These are phyloP conservation scores for Colletotrichum eremochloae DNA, from an alignment of 2,329 filamentous ascomycete genomes.

Conservation along the genomic window DNA sequence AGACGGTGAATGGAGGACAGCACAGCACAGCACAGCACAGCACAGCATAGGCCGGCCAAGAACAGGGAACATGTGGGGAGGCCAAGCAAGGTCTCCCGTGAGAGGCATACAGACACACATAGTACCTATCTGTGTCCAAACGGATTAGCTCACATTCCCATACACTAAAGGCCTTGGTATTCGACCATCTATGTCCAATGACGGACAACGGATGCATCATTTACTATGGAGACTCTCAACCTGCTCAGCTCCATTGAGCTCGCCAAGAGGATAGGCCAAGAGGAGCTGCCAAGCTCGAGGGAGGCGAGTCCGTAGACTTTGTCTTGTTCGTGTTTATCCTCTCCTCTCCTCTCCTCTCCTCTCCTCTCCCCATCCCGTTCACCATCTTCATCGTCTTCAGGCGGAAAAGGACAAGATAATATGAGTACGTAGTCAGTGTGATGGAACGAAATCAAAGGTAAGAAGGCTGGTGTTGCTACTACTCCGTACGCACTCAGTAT, in stretches of 20 bases:
- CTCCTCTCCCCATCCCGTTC: too few relatives aligned
- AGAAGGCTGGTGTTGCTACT: too few relatives aligned
- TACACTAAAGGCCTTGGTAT: neutral
- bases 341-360: too few relatives aligned
- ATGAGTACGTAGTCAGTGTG: too few relatives aligned
- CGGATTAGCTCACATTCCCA: neutral
- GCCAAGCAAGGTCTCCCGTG: too few relatives aligned
- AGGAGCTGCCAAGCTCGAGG: neutral
- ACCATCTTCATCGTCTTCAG: neutral
- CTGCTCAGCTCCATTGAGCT: conserved; percentile 2
- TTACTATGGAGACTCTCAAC: neutral
- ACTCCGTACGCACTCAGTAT: too few relatives aligned
- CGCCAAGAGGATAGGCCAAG: conserved; percentile 13
- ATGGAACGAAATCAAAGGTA: too few relatives aligned
- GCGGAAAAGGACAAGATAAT: too few relatives aligned
- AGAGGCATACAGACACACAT: too few relatives aligned
- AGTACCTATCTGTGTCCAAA: neutral
- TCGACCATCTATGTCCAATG: neutral
- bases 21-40: neutral
- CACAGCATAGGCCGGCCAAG: neutral
- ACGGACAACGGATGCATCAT: neutral
- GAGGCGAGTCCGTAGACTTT: neutral
- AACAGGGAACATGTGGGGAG: conserved; percentile 5
- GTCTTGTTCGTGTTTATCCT: too few relatives aligned
- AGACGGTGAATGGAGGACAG: neutral